Evolutionary conservation across 306 rosid species (phyloP).

Genomic region (Castanea mollissima): DNA sequence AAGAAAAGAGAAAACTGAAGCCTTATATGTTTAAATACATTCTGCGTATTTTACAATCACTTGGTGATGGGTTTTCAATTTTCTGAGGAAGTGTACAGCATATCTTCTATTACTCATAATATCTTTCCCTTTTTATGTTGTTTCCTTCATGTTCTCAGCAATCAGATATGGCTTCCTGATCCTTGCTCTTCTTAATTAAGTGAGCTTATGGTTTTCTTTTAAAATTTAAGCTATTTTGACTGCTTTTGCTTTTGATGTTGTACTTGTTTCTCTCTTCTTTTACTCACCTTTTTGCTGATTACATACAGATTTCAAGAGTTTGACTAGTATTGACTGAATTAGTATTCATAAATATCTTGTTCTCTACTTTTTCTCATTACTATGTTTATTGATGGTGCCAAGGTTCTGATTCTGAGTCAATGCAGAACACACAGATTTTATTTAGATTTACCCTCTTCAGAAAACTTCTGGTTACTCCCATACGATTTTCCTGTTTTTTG

Average conservation of each 20-base stretch:
- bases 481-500: slow-evolving; percentile 12
- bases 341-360: background rate
- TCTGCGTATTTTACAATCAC: background rate
- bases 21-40: background rate
- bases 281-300: background rate
- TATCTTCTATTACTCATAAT: background rate
- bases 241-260: background rate
- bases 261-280: background rate
- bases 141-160: background rate
- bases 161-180: background rate
- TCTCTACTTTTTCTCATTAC: background rate
- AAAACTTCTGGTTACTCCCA: background rate
- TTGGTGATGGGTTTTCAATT: background rate
- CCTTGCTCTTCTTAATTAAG: background rate
- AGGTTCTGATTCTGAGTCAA: background rate
- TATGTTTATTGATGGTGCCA: background rate
- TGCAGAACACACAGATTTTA: background rate
- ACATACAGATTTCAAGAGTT: background rate
- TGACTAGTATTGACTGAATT: background rate
- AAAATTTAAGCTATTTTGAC: background rate
- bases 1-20: background rate
- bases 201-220: background rate
- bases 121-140: background rate
- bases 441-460: background rate
- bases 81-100: background rate